These are phyloP conservation scores for Phytopythium mirpurense DNA, from an alignment of 352 stramenopile species.

Conservation along the genomic window DNA sequence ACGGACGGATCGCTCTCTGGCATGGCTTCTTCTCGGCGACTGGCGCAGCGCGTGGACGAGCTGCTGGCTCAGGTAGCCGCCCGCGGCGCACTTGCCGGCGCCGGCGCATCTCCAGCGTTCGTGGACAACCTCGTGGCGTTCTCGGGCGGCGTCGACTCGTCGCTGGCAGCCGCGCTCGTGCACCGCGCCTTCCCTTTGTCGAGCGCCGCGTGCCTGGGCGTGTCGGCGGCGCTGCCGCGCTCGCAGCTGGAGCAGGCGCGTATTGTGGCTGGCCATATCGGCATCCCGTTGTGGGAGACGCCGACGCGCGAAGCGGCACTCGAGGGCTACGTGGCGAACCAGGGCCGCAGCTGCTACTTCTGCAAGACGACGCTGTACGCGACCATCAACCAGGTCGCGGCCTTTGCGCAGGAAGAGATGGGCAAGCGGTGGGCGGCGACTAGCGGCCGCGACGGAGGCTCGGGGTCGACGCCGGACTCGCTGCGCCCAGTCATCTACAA, in stretches of 20 bases:
- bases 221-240: slow-evolving; percentile 87
- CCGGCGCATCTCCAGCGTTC: slow-evolving; percentile 2
- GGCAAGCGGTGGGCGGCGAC: not conserved
- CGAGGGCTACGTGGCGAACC: slow-evolving; percentile 92
- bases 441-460: not conserved
- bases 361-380: slow-evolving; percentile 98
- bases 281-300: slow-evolving; percentile 86
- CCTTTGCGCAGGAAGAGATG: slow-evolving; percentile 40
- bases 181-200: slow-evolving; percentile 69
- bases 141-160: slow-evolving; percentile 96
- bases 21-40: no score
- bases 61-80: slow-evolving; percentile 32
- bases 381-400: slow-evolving; percentile 86
- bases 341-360: slow-evolving; percentile 93
- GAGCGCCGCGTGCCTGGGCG: slow-evolving; percentile 88
- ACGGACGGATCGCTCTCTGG: no score
- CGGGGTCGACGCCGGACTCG: not conserved
- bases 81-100: slow-evolving; percentile 10
- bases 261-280: slow-evolving; percentile 83
- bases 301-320: slow-evolving; percentile 79
- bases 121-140: slow-evolving; percentile 85
- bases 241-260: slow-evolving; percentile 87
- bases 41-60: slow-evolving; percentile 20
- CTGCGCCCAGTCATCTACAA: slow-evolving; percentile 89
- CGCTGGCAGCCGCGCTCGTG: slow-evolving; percentile 90